Base-by-base conservation (phyloP, 2,329 filamentous ascomycete genomes). In the Ophiocordyceps australis region DNA sequence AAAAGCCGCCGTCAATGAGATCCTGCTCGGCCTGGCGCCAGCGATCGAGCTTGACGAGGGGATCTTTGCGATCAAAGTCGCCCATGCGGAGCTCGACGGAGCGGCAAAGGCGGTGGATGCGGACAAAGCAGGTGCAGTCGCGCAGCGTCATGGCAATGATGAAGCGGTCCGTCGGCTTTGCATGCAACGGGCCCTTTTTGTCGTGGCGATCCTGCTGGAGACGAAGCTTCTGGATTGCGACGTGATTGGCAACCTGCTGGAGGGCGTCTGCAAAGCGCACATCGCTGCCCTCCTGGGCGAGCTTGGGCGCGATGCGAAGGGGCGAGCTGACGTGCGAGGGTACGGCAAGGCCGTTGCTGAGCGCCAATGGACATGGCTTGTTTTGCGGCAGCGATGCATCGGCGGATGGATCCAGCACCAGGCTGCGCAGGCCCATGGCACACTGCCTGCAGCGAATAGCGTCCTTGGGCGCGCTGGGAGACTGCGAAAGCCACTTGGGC, bases 401-500 rank as follows among this genome's bases (percentile, higher is more conserved):
- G 25, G 36, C 37, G 17, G 38, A 40, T 9, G 47, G 39, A 27
- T 50, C 42, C 22, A 36, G 40, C 25, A 51, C 28, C 20, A 47
- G 42, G 28, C 48, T 49, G 26, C 43, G 42, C 25, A 56, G 41
- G 32, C 55, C 48, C 23, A 53, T 54, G 20, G 80, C 80, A 44
- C 80, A 89, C 20, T 75, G 82, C 17, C 80, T 69, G 50, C 80
- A 89, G 26, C 76, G 60, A 26, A 56, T 62, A 21, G 76, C 65
- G 16, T 52, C 48, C 0, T 42, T 15, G 2, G 79, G 80, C 0
- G 79, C 78, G 20, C 67, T 71, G 4, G 74, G 77, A 3, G 78
- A 85, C 44, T 83, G 78, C 7, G 62, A 53, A 15, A 89, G 63
- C 80, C 80, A 89, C 49, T 89, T 89, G 10, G 80, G 79, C 45